Percentiles rank a stretch among this genome's conserved stretches.
Conservation (phyloP, 192 early-diverging fungal species). For the Rhizophagus sp. region DNA sequence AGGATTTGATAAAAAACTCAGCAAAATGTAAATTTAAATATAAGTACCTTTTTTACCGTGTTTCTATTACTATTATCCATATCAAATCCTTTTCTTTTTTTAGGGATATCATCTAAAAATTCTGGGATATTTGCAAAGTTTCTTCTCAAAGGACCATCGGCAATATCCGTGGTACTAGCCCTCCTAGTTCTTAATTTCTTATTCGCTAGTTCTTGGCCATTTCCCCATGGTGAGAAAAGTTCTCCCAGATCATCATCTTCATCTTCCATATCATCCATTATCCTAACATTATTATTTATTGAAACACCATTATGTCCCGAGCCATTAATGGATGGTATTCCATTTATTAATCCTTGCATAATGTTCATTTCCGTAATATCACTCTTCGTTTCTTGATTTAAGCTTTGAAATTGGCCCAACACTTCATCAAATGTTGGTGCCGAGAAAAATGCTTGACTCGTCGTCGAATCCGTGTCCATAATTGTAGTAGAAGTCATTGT, state of each 20-base stretch:
- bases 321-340: neutral
- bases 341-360: constrained; percentile 4
- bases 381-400: constrained; percentile 17
- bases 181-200: constrained; percentile 22
- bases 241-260: constrained; percentile 20
- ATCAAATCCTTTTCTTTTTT: constrained; percentile 24
- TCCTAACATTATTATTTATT: neutral
- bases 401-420: constrained; percentile 1
- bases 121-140: neutral
- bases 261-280: neutral
- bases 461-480: neutral
- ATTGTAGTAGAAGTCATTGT: neutral
- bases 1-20: no score
- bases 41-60: constrained; percentile 8
- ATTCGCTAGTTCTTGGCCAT: neutral
- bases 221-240: neutral
- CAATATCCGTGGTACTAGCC: constrained; percentile 31
- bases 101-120: neutral
- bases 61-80: neutral
- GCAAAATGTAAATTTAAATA: no score
- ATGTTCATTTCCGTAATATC: constrained; percentile 10
- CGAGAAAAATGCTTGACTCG: constrained; percentile 25
- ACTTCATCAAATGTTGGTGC: constrained; percentile 27
- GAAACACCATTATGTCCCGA: neutral
- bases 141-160: neutral